Evolutionary conservation across 208 protist genomes (phyloP).

Genomic region (Leishmania major): DNA sequence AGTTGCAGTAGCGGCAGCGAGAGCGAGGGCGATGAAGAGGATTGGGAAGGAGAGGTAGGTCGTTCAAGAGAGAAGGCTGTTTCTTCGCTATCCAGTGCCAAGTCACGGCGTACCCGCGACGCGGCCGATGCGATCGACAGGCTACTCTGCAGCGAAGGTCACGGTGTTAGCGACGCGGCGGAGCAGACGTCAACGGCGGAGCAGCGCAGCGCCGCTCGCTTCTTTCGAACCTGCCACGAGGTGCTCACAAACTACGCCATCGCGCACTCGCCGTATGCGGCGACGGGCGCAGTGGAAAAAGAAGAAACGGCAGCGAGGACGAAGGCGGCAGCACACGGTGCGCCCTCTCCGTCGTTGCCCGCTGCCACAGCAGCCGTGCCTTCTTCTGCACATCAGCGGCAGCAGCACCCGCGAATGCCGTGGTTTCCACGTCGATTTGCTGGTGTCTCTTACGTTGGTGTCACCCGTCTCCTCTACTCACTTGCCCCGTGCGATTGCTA

Average conservation of each 20-base stretch:
- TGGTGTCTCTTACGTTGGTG: conserved; percentile 42
- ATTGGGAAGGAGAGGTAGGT: background rate
- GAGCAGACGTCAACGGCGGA: conserved; percentile 29
- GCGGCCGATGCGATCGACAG: background rate
- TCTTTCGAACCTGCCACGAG: conserved; percentile 56
- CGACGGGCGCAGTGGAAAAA: background rate
- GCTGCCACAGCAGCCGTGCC: background rate
- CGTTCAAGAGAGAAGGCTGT: background rate
- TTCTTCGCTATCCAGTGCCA: background rate
- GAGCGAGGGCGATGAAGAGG: background rate
- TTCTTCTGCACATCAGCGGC: background rate
- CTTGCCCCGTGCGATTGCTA: conserved; percentile 75
- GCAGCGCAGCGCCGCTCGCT: conserved; percentile 35
- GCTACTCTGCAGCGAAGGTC: background rate
- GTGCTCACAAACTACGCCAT: conserved; percentile 57
- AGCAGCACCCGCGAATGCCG: background rate
- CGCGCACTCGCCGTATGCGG: conserved; percentile 17
- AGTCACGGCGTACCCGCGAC: background rate
- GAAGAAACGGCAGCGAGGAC: background rate
- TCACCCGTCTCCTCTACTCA: conserved; percentile 71
- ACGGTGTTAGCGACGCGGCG: conserved; percentile 18
- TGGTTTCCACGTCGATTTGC: conserved; percentile 16
- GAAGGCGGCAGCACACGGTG: background rate
- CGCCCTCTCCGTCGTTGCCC: background rate
- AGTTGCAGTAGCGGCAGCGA: conserved; percentile 3